Evolutionary conservation across 2,329 filamentous ascomycete species (phyloP).

Genomic region (Stemphylium beticola): DNA sequence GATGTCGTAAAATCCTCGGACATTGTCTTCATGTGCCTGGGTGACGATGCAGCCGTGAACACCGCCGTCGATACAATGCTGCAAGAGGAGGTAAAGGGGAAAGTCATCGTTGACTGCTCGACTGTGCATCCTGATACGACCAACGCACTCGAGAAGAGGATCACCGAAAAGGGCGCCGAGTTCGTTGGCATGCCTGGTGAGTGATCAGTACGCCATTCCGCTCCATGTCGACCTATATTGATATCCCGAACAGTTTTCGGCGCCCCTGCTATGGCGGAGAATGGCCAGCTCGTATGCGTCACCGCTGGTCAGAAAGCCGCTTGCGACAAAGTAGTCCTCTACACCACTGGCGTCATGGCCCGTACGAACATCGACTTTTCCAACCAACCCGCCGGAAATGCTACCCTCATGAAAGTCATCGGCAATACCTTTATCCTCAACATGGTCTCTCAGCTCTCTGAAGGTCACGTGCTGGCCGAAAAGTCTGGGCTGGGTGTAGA

Average conservation of each 20-base stretch:
- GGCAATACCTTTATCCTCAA: slow-evolving; percentile 87
- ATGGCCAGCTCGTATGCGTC: slow-evolving; percentile 74
- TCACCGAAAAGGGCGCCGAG: slow-evolving; percentile 66
- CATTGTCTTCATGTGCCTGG: slow-evolving; percentile 82
- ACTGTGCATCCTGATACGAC: slow-evolving; percentile 86
- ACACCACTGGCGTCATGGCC: slow-evolving; percentile 74
- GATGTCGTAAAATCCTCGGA: slow-evolving; percentile 72
- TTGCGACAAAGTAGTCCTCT: slow-evolving; percentile 71
- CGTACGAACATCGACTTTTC: slow-evolving; percentile 73
- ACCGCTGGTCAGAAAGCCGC: slow-evolving; percentile 68
- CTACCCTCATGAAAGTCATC: slow-evolving; percentile 77
- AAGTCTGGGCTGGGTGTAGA: slow-evolving; percentile 76
- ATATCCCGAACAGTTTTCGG: slow-evolving; percentile 64
- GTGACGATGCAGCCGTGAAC: slow-evolving; percentile 76
- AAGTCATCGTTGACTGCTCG: slow-evolving; percentile 85
- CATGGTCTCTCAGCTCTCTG: slow-evolving; percentile 79
- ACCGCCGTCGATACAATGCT: slow-evolving; percentile 66
- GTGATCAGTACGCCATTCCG: slow-evolving; percentile 7
- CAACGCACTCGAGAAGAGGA: slow-evolving; percentile 65
- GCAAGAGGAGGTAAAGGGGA: slow-evolving; percentile 65
- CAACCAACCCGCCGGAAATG: slow-evolving; percentile 70
- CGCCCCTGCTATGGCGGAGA: slow-evolving; percentile 72
- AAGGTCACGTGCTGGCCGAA: slow-evolving; percentile 80
- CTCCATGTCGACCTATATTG: slow-evolving; percentile 21
- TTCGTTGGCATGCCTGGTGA: slow-evolving; percentile 74